Base-by-base conservation (phyloP, 805 yeast genomes). In the Wickerhamomyces queroliae region DNA sequence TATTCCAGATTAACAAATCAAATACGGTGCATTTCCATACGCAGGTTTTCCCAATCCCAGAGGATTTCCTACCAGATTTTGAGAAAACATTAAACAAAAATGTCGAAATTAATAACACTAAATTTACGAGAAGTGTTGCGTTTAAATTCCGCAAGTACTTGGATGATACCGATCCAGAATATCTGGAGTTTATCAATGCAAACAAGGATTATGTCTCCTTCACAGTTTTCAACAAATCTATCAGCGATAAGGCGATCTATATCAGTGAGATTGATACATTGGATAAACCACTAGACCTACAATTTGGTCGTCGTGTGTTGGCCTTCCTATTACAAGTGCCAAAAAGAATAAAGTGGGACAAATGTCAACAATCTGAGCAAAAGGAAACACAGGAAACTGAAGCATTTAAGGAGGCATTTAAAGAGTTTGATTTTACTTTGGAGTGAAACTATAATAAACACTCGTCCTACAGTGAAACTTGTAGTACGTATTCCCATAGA, bases 261-360 rank as follows among this genome's bases (percentile, higher is more conserved):
- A 31, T 66, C 2, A 54, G 64, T 23, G 42, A 34, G 9, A 29
- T 51, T 2, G 63, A 64, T 34, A 54, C 56, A 1, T 45, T 52
- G 4, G 52, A 53, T 3, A 66, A 66, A 38, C 48, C 69, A 11
- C 61, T 88, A 8, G 96, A 90, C 56, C 60, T 87, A 12, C 95
- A 86, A 49, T 85, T 90, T 51, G 95, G 95, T 2, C 68, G 97
- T 56, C 71, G 88, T 51, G 89, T 84, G 1, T 51, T 86, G 22
- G 90, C 96, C 0, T 68, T 69, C 45, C 59, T 81, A 3, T 54
- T 89, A 36, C 76, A 70, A 33, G 64, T 74, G 13, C 80, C 83
- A 2, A 79, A 78, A 38, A 67, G 89, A 45, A 58, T 74, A 1
- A 78, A 77, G 42, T 89, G 96, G 97, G 82, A 81, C 41, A 74